Evolutionary conservation across 768 basidiomycete genomes (phyloP).

Genomic region (Xerocomellus dryophilus): DNA sequence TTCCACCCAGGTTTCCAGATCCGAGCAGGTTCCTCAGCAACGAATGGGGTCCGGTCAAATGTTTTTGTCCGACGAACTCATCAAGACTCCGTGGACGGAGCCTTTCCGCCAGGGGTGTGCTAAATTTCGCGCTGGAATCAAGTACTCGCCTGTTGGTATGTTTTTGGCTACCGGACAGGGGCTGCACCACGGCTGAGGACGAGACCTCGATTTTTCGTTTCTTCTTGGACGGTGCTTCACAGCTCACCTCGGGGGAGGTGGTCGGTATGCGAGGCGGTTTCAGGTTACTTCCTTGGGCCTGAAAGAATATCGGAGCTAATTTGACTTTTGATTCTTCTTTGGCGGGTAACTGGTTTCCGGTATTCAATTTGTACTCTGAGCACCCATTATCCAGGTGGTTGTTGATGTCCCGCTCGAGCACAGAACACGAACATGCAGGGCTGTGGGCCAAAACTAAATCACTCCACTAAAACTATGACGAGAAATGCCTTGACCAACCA

Average conservation of each 20-base stretch:
- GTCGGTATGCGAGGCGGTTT: slow-evolving; percentile 11
- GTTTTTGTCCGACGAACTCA: slow-evolving; percentile 71
- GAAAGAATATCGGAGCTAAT: slow-evolving; percentile 44
- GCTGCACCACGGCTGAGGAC: slow-evolving; percentile 3
- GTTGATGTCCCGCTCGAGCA: slow-evolving; percentile 45
- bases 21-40: slow-evolving; percentile 52
- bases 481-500: slow-evolving; percentile 22
- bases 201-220: slow-evolving; percentile 28
- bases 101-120: slow-evolving; percentile 69
- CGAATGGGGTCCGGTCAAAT: slow-evolving; percentile 56
- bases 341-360: background rate
- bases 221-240: slow-evolving; percentile 23
- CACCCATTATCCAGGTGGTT: slow-evolving; percentile 51
- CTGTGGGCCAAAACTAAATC: slow-evolving; percentile 27
- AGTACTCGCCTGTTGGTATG: slow-evolving; percentile 21
- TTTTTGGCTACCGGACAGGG: slow-evolving; percentile 16
- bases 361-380: slow-evolving; percentile 15
- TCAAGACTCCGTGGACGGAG: slow-evolving; percentile 62
- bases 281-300: slow-evolving; percentile 13
- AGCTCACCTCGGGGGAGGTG: slow-evolving; percentile 5
- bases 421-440: slow-evolving; percentile 46
- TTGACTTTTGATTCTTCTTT: slow-evolving; percentile 22
- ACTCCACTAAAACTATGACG: background rate
- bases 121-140: slow-evolving; percentile 11
- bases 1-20: slow-evolving; percentile 52